These are phyloP conservation scores for Penicillium sp. DNA, from an alignment of 2,329 filamentous ascomycete genomes.

Conservation along the genomic window DNA sequence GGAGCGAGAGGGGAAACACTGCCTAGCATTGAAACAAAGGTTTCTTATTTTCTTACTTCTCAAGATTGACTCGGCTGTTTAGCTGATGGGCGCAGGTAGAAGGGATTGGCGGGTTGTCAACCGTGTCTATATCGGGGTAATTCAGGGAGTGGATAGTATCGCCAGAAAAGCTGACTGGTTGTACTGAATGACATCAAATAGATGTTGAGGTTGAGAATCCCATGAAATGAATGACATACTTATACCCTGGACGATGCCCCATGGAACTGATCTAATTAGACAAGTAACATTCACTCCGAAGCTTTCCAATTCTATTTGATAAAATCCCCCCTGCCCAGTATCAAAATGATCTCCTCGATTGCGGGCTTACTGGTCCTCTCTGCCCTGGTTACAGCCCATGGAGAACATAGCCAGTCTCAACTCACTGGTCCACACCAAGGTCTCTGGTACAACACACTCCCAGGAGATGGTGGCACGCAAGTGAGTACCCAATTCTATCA, in stretches of 20 bases:
- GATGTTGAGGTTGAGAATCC: too few relatives aligned
- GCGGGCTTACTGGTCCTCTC: conserved; percentile 41
- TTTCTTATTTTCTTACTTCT: too few relatives aligned
- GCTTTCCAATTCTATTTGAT: too few relatives aligned
- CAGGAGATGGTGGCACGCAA: conserved; percentile 81
- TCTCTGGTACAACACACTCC: conserved; percentile 79
- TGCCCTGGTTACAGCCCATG: conserved; percentile 59
- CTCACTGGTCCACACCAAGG: conserved; percentile 68
- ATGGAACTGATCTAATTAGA: not conserved
- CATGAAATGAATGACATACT: not conserved
- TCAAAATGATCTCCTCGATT: conserved; percentile 22
- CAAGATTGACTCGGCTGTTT: too few relatives aligned
- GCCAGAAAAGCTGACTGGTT: not conserved
- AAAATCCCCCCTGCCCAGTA: too few relatives aligned
- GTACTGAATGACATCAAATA: not conserved
- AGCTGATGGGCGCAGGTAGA: too few relatives aligned
- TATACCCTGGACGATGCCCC: not conserved
- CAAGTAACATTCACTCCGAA: too few relatives aligned
- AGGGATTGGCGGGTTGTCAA: too few relatives aligned
- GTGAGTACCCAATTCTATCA: conserved; percentile 42
- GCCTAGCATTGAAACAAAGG: too few relatives aligned
- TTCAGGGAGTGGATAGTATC: too few relatives aligned
- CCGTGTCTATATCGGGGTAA: too few relatives aligned
- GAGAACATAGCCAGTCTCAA: conserved; percentile 57
- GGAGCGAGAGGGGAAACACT: not conserved